Evolutionary conservation across 495 filamentous ascomycete species (phyloP).

Genomic region (Lasiosphaeris hirsuta): DNA sequence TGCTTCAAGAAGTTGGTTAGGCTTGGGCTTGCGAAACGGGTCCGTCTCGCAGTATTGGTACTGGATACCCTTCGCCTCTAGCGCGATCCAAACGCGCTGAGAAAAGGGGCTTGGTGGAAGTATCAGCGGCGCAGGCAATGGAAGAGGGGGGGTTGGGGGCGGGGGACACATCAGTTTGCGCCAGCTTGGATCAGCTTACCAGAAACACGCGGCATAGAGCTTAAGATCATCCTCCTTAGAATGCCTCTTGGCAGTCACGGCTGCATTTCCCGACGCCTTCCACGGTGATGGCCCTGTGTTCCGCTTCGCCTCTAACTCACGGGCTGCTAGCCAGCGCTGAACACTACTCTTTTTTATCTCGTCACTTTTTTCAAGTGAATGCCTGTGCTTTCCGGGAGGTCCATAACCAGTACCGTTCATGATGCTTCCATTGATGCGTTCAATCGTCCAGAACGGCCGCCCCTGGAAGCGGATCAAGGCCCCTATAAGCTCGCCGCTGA

Average conservation of each 20-base stretch:
- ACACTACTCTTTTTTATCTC: slow-evolving; percentile 84
- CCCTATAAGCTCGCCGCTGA: slow-evolving; percentile 8
- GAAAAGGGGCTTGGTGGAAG: slow-evolving; percentile 58
- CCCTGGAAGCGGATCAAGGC: slow-evolving; percentile 25
- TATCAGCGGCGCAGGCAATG: too few species aligned
- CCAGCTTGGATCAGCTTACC: slow-evolving; percentile 50
- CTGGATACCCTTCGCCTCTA: slow-evolving; percentile 77
- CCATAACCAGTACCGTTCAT: slow-evolving; percentile 66
- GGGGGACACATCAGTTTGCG: too few species aligned
- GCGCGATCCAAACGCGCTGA: slow-evolving; percentile 91
- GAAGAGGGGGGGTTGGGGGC: too few species aligned
- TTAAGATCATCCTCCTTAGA: slow-evolving; percentile 69
- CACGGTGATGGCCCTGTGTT: slow-evolving; percentile 55
- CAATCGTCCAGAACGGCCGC: slow-evolving; percentile 65
- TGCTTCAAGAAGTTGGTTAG: slow-evolving; percentile 71
- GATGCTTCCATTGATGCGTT: slow-evolving; percentile 71
- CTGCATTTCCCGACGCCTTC: slow-evolving; percentile 74
- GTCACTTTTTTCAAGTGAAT: slow-evolving; percentile 75
- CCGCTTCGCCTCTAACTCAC: slow-evolving; percentile 64
- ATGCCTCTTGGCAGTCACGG: slow-evolving; percentile 69
- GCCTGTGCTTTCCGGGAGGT: slow-evolving; percentile 59
- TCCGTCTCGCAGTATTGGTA: slow-evolving; percentile 95
- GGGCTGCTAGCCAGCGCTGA: slow-evolving; percentile 61
- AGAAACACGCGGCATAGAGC: slow-evolving; percentile 88
- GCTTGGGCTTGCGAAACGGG: slow-evolving; percentile 71